Base-by-base conservation (phyloP, 2,329 filamentous ascomycete genomes). In the Verticillium isaacii region DNA sequence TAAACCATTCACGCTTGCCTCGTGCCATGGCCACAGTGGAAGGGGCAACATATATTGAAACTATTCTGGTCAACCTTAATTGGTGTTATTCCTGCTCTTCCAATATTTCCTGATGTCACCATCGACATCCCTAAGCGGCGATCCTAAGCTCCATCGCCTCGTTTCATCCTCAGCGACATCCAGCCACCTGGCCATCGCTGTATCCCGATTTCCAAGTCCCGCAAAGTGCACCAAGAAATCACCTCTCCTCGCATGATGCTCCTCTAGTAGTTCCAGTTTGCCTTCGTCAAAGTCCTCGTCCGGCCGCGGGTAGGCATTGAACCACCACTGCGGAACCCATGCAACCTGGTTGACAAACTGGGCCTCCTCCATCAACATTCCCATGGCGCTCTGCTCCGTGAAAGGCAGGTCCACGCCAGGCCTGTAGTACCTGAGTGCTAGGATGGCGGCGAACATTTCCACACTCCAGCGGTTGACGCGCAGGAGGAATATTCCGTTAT, bases 201-300 rank as follows among this genome's bases (percentile, higher is more conserved):
- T 23, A 1, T 37, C 61, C 5, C 45, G 52, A 1, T 55, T n/a
- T 0, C 34, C 36, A 2, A 61, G 17, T 2, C 66, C 66, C 2
- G 66, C 65, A 57, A 67, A 67, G 55, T 67, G 66, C 8, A 67
- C 59, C 25, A 66, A 32, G 50, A 66, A 65, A 55, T 67, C 65
- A 14, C 66, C 66, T 11, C 61, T 55, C 7, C 63, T 52, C 1
- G 54, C 59, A 5, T 57, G 50, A 17, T 55, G 61, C 19, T 50
- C 41, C 41, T 50, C 19, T 5, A 50, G 41, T 12, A 25, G 23
- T 12, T 25, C 41, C 5, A 50, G 5, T 9, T 50, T 50, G 8
- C 60, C 61, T 1, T 60, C 57, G 59, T 39, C 29, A 60, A 36
- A 12, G 11, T 50, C 9, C 15, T 58, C 7, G 39, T 32, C 41